Evolutionary conservation across 1,284 basidiomycete genomes (phyloP), one percentile per base, ranked within the genome.

Genomic region (Tilletia setariae): DNA sequence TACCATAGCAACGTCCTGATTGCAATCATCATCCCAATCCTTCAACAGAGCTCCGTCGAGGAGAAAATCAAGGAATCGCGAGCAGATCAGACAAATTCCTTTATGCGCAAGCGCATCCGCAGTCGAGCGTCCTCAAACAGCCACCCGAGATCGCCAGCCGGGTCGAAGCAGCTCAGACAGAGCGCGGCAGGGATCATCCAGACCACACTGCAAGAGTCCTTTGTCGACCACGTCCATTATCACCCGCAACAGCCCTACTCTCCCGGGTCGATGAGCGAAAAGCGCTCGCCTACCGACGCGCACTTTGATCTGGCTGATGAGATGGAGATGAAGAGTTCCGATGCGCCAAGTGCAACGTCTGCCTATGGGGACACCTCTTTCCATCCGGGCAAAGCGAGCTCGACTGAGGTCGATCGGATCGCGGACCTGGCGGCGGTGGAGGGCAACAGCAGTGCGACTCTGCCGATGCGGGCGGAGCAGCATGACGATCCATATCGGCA

Each of bases 1-100:
- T 59, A 8, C 53, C 53, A 28, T 30, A 59, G 53, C 32, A 59
- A 59, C 53, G 53, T 59, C 25, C 53, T 59, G 8, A 59, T 59
- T 30, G 53, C 53, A 13, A 59, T 59, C 53, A 59, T 59, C 53
- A 59, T 59, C 19, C 53, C 53, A 13, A 59, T 28, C 53, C 6
- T 59, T 9, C 53, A 59, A 25, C 21, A 59, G 23, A 59, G 32
- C 13, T 23, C 53, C 23, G 7, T 8, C 28, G 53, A 59, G 28
- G 53, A 59, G 4, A 21, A 59, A 30, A 15, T 21, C 53, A 8
- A 28, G 9, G 16, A 16, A 9, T 8, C 53, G 8, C n/a, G n/a
- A n/a, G 21, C 16, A 1, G 16, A 59, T 15, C 53, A 59, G 19
- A 19, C 53, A 21, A 59, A 59, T 30, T 59, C 53, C 8, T 59